Conservation (phyloP, 2,329 filamentous ascomycete species). For the Trichoderma oligosporum region DNA sequence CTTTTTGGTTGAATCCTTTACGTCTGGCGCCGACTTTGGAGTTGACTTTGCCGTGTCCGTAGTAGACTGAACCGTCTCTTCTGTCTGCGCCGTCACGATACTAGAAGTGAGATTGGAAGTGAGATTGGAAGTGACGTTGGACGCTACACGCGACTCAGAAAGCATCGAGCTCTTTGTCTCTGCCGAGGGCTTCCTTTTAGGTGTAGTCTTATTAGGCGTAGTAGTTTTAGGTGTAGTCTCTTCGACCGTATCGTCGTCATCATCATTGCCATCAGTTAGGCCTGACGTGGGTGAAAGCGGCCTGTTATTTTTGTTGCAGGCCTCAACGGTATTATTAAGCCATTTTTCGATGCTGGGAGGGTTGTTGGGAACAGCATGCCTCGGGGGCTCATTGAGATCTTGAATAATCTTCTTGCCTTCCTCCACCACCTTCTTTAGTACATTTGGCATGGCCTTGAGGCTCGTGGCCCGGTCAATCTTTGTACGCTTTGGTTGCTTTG, state of each 20-base stretch:
- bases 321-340: constrained; percentile 60
- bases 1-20: constrained; percentile 13
- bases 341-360: constrained; percentile 64
- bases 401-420: constrained; percentile 64
- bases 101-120: constrained; percentile 18
- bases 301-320: constrained; percentile 49
- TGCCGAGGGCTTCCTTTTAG: constrained; percentile 25
- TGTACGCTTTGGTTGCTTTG: constrained; percentile 39
- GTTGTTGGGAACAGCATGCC: constrained; percentile 48
- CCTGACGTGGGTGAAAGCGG: constrained; percentile 6
- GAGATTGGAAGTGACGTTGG: constrained; percentile 10
- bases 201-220: background rate
- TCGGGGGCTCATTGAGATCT: constrained; percentile 55
- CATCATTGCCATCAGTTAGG: constrained; percentile 14
- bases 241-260: constrained; percentile 9
- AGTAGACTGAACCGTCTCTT: background rate
- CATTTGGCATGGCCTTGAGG: constrained; percentile 58
- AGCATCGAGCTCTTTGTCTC: constrained; percentile 24
- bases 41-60: constrained; percentile 5
- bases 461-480: constrained; percentile 54
- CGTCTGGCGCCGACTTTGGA: constrained; percentile 6
- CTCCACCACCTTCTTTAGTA: constrained; percentile 61
- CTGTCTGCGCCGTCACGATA: constrained; percentile 1
- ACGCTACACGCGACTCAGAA: constrained; percentile 23
- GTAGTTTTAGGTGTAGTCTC: constrained; percentile 1